A percentile compares a stretch with the other conserved stretches of the same genome.
Evolutionary conservation across 139 green algal species (phyloP).

Genomic region (Volvox africanus): DNA sequence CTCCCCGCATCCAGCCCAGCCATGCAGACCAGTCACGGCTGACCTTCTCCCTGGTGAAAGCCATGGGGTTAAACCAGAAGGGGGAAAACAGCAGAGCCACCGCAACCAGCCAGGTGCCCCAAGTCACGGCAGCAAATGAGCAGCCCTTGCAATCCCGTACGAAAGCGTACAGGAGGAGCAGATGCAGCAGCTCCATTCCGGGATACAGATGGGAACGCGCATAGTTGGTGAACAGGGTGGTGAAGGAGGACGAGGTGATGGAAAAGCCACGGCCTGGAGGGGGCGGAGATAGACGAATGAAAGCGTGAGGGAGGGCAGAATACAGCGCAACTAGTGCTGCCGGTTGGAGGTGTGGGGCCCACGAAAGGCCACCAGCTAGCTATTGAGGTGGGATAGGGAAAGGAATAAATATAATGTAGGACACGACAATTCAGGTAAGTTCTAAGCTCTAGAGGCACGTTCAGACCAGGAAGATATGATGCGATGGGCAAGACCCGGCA

Average conservation of each 20-base stretch:
- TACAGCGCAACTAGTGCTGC: too few relatives aligned
- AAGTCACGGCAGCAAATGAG: conserved; percentile 64
- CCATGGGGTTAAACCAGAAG: conserved; percentile 81
- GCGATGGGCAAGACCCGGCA: too few relatives aligned
- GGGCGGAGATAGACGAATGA: too few relatives aligned
- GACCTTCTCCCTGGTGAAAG: conserved; percentile 7
- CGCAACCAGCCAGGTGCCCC: conserved; percentile 76
- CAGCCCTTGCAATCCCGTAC: conserved; percentile 43
- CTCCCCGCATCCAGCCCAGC: not conserved
- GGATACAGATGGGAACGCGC: conserved; percentile 73
- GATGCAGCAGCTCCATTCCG: conserved; percentile 65
- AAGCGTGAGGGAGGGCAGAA: too few relatives aligned
- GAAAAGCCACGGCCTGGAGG: conserved; percentile 83
- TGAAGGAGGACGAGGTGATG: conserved; percentile 76
- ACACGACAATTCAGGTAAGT: too few relatives aligned
- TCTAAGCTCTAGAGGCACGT: too few relatives aligned
- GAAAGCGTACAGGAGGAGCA: conserved; percentile 68
- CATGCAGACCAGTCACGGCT: conserved; percentile 5
- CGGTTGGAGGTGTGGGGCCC: too few relatives aligned
- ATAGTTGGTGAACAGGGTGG: conserved; percentile 63
- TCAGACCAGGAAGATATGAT: too few relatives aligned
- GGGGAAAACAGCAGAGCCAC: conserved; percentile 71
- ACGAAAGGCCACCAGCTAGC: too few relatives aligned
- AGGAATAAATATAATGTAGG: too few relatives aligned
- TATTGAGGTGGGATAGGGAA: too few relatives aligned